Base-by-base conservation (phyloP, 2,329 filamentous ascomycete species). In the Cladosporium sp. region DNA sequence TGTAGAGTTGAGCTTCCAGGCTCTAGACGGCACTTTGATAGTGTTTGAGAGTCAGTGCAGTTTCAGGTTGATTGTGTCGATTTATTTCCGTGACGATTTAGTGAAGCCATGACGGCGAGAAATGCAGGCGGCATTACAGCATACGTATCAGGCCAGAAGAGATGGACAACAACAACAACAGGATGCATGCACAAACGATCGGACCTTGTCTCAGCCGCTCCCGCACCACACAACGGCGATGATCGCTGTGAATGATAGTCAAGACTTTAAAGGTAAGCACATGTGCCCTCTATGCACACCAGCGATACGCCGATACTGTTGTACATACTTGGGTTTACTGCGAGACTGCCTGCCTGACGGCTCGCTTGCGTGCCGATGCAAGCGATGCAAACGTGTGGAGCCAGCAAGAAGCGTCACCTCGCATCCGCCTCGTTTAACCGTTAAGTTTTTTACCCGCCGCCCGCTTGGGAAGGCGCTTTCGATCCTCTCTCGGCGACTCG, bases 331-430 rank as follows among this genome's bases (percentile, higher is more conserved):
- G 14, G 18, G 3, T 39, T 10, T 43, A 1, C 7, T 10, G 16
- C 36, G n/a, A n/a, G n/a, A n/a, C n/a, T n/a, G n/a, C n/a, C 18
- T 43, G 57, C 39, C 43, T 23, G 25, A 28, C 59, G 59, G 32
- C 32, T 63, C 59, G 59, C 59, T 63, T 63, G 59, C 59, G 59
- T 63, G 59, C 59, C 59, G 59, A 63, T 34, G 59, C 56, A 43
- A 26, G 34, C 53, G 59, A 63, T 34, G 59, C 56, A 43, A 18
- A 26, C n/a, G 49, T 53, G 49, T 53, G 49, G 49, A 53, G 49
- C 49, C 26, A 30, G 49, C 49, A 28, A 26, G 25, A 26, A 53
- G 18, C 25, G 25, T 30, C 49, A 53, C 48, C 57, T 46, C 57
- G 57, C 57, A 46, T 59, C 54, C 39, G 57, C 57, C 57, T 59